phyloP scores from a whole-genome alignment of 2,329 filamentous ascomycete species.

The Trichoderma afroharzianum region DNA sequence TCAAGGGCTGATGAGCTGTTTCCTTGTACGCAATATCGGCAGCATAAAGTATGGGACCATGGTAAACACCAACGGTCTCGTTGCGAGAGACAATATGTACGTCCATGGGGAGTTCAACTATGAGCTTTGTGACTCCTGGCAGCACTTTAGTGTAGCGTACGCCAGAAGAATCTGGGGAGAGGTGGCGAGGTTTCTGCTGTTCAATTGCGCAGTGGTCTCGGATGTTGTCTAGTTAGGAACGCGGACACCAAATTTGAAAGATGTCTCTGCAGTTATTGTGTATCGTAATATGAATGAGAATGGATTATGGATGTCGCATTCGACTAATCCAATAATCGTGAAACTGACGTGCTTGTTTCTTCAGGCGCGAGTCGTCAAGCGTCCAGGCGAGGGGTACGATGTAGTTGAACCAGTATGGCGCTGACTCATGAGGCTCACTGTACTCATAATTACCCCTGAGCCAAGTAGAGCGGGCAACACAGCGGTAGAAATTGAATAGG shows the following conservation, averaged over 20 bases:
- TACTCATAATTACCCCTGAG: neutral
- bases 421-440: neutral
- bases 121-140: neutral
- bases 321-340: neutral
- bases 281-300: neutral
- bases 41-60: neutral
- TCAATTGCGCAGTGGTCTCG: neutral
- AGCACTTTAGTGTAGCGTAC: neutral
- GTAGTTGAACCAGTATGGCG: neutral
- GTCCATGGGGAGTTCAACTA: neutral
- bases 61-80: neutral
- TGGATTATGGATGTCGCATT: neutral
- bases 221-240: neutral
- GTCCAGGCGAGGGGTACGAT: neutral
- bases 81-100: neutral
- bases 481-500: neutral
- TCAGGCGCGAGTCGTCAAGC: neutral
- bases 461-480: neutral
- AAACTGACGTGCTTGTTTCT: neutral
- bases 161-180: neutral
- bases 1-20: neutral
- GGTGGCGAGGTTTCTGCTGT: neutral
- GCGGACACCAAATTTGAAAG: neutral
- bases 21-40: neutral
- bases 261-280: neutral